These are phyloP conservation scores for Zychaea mexicana DNA, from an alignment of 371 early-diverging fungal genomes.

Conservation along the genomic window DNA sequence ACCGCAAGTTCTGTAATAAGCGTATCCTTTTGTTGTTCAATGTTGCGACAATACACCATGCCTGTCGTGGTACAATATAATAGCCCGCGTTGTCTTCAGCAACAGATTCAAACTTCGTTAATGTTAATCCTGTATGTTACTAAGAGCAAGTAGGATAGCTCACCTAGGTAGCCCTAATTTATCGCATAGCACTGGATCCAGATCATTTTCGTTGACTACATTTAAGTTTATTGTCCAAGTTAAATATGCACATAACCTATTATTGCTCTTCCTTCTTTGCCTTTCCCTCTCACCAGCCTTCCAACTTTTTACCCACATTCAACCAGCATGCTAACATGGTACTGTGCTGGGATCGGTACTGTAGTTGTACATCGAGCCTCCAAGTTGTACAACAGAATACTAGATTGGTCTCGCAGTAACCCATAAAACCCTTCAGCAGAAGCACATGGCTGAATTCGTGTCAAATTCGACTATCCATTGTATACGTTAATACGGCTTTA, in stretches of 20 bases:
- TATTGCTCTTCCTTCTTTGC: too few relatives aligned
- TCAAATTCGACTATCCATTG: not conserved
- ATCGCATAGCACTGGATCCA: not conserved
- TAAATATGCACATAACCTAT: too few relatives aligned
- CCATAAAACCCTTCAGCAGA: not conserved
- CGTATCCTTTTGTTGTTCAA: not conserved
- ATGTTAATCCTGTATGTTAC: not conserved
- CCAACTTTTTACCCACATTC: too few relatives aligned
- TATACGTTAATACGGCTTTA: too few relatives aligned
- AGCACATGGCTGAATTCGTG: not conserved
- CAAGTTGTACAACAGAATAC: not conserved
- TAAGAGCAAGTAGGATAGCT: too few relatives aligned
- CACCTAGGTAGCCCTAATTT: not conserved
- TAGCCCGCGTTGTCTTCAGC: not conserved
- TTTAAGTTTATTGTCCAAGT: too few relatives aligned
- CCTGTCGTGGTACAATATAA: not conserved
- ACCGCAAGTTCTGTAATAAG: conserved; percentile 1
- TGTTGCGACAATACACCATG: not conserved
- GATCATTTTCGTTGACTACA: not conserved
- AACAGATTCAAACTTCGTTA: not conserved
- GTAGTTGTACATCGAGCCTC: not conserved
- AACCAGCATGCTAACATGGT: too few relatives aligned
- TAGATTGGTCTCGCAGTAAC: not conserved
- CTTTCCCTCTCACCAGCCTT: too few relatives aligned
- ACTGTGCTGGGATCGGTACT: not conserved